Evolutionary conservation across 2,329 filamentous ascomycete species (phyloP), one percentile per base, ranked within the genome.

Genomic region (Thelonectria blattea): DNA sequence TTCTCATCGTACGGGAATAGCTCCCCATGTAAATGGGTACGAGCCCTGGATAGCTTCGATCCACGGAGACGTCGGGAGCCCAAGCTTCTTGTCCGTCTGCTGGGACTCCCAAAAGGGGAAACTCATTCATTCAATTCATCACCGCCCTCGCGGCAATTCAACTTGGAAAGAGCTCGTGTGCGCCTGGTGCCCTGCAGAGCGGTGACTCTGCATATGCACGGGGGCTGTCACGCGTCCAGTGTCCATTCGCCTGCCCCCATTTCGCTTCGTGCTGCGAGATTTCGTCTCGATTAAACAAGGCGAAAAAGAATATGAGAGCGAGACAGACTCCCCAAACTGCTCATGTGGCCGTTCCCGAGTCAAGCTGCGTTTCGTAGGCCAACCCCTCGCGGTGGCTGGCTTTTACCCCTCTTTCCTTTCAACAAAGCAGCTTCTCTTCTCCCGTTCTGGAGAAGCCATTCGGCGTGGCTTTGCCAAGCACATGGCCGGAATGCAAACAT

Each of bases 41-140:
- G 14, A 17, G 32, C 22, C 18, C 15, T 45, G 22, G 39, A 24
- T 15, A 48, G 55, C 42, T 37, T 32, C 22, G 34, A 20, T 41
- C 42, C 20, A 47, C 45, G 47, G 57, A 54, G 41, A 18, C 17
- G 32, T 56, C 57, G 47, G 52, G 42, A 60, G 34, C 48, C 37
- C 42, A 39, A 56, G 48, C 52, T 49, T 20, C 27, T 34, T 42
- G 39, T 18, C 22, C 7, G 27, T 30, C 27, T 7, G 5, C 22
- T 24, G 8, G 8, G 8, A 9, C 27, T 15, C n/a, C 30, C 20
- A 15, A 37, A 34, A 46, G 12, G 42, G 45, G 20, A 14, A 11
- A 11, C 34, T 14, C 4, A 14, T 14, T 37, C 34, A 15, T 8
- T 5, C n/a, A n/a, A n/a, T 37, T 11, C 2, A 7, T 14, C 7